Conservation (phyloP, 495 filamentous ascomycete species). For the Parathielavia hyrcaniae region DNA sequence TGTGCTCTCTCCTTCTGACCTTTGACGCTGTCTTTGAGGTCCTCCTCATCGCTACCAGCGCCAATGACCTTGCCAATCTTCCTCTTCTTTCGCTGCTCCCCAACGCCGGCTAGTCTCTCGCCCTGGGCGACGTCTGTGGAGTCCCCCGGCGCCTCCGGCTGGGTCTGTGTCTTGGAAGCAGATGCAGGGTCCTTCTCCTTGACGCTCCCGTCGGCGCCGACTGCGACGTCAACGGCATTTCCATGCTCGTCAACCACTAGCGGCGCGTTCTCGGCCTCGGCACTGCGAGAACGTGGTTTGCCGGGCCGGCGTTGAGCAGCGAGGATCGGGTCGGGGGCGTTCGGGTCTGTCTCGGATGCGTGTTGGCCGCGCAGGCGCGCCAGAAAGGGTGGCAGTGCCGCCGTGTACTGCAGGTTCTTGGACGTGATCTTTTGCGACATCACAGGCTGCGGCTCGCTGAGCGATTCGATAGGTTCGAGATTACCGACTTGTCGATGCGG, state of each 20-base stretch:
- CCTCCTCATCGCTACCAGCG: constrained; percentile 17
- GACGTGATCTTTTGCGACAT: constrained; percentile 46
- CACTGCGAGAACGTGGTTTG: constrained; percentile 39
- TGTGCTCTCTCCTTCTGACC: constrained; percentile 11
- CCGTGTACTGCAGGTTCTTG: constrained; percentile 50
- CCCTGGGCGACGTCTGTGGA: not conserved
- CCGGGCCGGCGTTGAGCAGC: constrained; percentile 35
- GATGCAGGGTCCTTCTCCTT: not conserved
- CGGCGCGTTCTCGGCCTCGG: constrained; percentile 47
- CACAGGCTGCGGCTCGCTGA: no score
- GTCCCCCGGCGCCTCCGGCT: not conserved
- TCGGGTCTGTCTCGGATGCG: constrained; percentile 21
- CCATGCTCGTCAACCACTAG: constrained; percentile 44
- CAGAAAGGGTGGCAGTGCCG: constrained; percentile 49
- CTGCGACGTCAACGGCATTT: constrained; percentile 36
- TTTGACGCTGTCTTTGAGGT: constrained; percentile 11
- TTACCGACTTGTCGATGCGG: no score
- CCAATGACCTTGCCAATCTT: constrained; percentile 43
- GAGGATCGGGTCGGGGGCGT: constrained; percentile 40
- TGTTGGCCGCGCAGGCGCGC: constrained; percentile 43
- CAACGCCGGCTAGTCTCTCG: constrained; percentile 25
- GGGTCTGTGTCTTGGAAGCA: not conserved
- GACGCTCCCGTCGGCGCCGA: constrained; percentile 36
- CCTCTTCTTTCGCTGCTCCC: constrained; percentile 40
- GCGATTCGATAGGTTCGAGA: no score